Conservation (phyloP, 805 yeast genomes). For the Saccharomyces paradoxus region DNA sequence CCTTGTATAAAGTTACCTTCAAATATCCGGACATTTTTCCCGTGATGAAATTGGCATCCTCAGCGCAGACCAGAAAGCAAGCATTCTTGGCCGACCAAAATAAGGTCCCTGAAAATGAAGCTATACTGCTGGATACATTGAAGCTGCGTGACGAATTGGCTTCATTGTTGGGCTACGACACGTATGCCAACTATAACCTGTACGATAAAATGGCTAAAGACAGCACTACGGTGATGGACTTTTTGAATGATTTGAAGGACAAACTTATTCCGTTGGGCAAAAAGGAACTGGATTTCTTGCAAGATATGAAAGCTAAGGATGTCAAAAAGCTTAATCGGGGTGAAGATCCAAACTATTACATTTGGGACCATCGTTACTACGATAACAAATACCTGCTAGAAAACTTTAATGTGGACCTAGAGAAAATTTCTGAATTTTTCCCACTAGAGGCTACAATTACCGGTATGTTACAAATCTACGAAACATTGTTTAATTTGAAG, state of each 20-base stretch:
- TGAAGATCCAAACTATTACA: constrained; percentile 38
- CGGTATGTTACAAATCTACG: constrained; percentile 67
- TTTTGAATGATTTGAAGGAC: constrained; percentile 51
- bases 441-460: constrained; percentile 60
- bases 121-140: constrained; percentile 51
- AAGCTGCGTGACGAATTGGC: constrained; percentile 57
- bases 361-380: constrained; percentile 71
- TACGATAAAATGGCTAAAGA: constrained; percentile 78
- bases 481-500: constrained; percentile 57
- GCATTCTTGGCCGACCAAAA: constrained; percentile 64
- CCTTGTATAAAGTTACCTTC: constrained; percentile 56
- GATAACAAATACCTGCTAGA: constrained; percentile 57
- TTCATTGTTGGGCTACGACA: constrained; percentile 52
- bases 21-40: constrained; percentile 78
- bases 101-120: constrained; percentile 58
- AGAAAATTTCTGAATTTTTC: constrained; percentile 67
- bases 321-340: constrained; percentile 37
- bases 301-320: constrained; percentile 47
- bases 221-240: constrained; percentile 49
- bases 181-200: constrained; percentile 61
- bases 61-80: constrained; percentile 53
- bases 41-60: constrained; percentile 62
- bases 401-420: constrained; percentile 64
- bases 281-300: constrained; percentile 43
- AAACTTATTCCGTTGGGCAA: constrained; percentile 55